These are phyloP conservation scores for Aciculoconidium aculeatum DNA, from an alignment of 805 yeast genomes.

Conservation along the genomic window DNA sequence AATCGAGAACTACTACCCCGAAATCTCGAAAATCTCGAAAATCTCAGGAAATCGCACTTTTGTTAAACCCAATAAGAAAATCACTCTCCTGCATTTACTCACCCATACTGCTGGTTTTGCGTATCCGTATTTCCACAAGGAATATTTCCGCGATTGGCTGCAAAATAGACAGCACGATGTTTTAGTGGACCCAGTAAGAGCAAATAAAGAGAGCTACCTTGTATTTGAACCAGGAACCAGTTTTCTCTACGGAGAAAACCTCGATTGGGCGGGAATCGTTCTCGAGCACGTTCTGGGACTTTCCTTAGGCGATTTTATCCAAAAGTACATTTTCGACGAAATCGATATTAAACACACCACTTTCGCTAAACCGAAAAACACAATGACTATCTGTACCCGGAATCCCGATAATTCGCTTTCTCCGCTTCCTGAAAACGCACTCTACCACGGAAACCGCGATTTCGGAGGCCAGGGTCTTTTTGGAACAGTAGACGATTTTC, in stretches of 20 bases:
- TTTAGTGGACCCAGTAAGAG: not conserved
- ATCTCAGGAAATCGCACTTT: constrained; percentile 17
- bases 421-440: no score
- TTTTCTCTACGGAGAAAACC: constrained; percentile 32
- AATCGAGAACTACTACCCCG: constrained; percentile 25
- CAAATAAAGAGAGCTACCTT: constrained; percentile 2
- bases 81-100: constrained; percentile 25
- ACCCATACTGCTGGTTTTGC: constrained; percentile 24
- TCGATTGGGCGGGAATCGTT: constrained; percentile 34
- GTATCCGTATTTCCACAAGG: constrained; percentile 10
- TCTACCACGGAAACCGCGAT: constrained; percentile 14
- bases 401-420: no score
- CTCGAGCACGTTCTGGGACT: constrained; percentile 28
- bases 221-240: constrained; percentile 32
- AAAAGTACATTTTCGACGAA: constrained; percentile 26
- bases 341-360: constrained; percentile 10
- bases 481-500: constrained; percentile 31
- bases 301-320: constrained; percentile 27
- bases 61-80: constrained; percentile 15
- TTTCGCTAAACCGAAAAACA: not conserved
- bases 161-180: not conserved
- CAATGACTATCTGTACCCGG: no score
- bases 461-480: constrained; percentile 42
- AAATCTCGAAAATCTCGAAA: constrained; percentile 19
- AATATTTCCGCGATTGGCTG: not conserved